These are phyloP conservation scores for Scedosporium aurantiacum DNA, from an alignment of 2,329 filamentous ascomycete genomes.

Conservation along the genomic window DNA sequence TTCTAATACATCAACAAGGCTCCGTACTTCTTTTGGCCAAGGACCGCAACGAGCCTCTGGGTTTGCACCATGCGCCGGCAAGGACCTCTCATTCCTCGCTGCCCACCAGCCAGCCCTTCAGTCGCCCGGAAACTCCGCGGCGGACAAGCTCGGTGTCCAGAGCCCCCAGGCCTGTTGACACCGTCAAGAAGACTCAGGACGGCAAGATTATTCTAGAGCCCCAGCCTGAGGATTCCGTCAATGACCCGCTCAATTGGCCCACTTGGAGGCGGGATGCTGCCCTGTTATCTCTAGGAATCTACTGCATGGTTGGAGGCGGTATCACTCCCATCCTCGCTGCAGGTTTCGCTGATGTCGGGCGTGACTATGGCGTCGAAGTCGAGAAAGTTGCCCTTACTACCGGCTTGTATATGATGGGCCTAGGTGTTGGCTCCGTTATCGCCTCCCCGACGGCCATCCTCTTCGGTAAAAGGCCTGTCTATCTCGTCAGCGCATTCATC, in stretches of 20 bases:
- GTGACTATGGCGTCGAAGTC: constrained; percentile 51
- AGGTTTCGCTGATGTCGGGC: constrained; percentile 72
- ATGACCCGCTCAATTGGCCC: constrained; percentile 91
- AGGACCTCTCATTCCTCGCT: constrained; percentile 49
- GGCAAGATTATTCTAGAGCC: constrained; percentile 81
- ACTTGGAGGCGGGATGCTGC: constrained; percentile 69
- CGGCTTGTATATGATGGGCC: constrained; percentile 85
- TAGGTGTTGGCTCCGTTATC: constrained; percentile 75
- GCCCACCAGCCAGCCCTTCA: constrained; percentile 31
- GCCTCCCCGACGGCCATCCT: constrained; percentile 85
- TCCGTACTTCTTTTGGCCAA: constrained; percentile 46
- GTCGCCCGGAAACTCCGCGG: constrained; percentile 20
- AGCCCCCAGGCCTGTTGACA: neutral
- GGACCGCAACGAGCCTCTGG: constrained; percentile 47
- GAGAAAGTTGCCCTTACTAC: constrained; percentile 76
- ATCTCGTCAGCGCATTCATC: constrained; percentile 65
- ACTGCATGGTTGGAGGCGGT: constrained; percentile 86
- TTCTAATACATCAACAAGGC: constrained; percentile 25
- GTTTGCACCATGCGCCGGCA: constrained; percentile 43
- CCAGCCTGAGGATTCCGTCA: constrained; percentile 80
- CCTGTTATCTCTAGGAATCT: constrained; percentile 73
- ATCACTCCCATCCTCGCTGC: constrained; percentile 86
- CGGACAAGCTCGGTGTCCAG: constrained; percentile 7
- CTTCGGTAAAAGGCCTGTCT: constrained; percentile 83
- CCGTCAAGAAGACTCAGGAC: constrained; percentile 61